Conservation (phyloP, 805 yeast genomes). For the Suhomyces emberorum region DNA sequence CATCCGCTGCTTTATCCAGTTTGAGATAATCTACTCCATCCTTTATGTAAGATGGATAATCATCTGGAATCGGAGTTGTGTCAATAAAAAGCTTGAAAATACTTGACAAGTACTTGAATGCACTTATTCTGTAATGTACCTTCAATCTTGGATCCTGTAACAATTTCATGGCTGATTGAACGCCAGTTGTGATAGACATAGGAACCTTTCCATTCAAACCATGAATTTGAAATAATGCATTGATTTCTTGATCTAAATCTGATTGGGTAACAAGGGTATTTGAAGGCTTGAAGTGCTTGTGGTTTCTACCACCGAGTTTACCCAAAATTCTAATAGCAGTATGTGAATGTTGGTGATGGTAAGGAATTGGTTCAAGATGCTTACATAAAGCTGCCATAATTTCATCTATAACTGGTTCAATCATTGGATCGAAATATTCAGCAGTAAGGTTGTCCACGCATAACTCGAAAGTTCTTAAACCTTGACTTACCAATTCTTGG, state of each 20-base stretch:
- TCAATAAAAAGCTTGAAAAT: conserved; percentile 69
- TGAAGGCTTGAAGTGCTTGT: conserved; percentile 78
- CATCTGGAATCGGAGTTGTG: conserved; percentile 45
- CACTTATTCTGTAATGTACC: conserved; percentile 68
- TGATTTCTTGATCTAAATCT: conserved; percentile 62
- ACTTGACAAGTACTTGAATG: conserved; percentile 67
- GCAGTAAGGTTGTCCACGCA: conserved; percentile 97
- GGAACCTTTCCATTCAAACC: conserved; percentile 61
- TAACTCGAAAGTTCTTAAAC: conserved; percentile 87
- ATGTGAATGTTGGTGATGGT: conserved; percentile 92
- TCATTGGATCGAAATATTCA: conserved; percentile 93
- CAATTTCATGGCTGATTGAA: conserved; percentile 71
- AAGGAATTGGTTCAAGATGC: conserved; percentile 87
- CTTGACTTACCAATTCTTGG: conserved; percentile 91
- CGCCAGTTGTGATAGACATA: conserved; percentile 78
- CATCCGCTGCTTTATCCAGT: conserved; percentile 33
- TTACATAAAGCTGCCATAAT: conserved; percentile 92
- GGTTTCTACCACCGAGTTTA: conserved; percentile 93
- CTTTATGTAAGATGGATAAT: conserved; percentile 42
- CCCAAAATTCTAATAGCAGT: conserved; percentile 92
- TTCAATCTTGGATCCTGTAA: conserved; percentile 65
- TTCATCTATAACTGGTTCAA: conserved; percentile 93
- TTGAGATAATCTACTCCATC: conserved; percentile 47
- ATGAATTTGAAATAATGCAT: conserved; percentile 66
- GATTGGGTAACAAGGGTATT: conserved; percentile 56